Evolutionary conservation across 2,329 filamentous ascomycete species (phyloP), one percentile per base, ranked within the genome.

Genomic region (Scopulariopsis brevicaulis): DNA sequence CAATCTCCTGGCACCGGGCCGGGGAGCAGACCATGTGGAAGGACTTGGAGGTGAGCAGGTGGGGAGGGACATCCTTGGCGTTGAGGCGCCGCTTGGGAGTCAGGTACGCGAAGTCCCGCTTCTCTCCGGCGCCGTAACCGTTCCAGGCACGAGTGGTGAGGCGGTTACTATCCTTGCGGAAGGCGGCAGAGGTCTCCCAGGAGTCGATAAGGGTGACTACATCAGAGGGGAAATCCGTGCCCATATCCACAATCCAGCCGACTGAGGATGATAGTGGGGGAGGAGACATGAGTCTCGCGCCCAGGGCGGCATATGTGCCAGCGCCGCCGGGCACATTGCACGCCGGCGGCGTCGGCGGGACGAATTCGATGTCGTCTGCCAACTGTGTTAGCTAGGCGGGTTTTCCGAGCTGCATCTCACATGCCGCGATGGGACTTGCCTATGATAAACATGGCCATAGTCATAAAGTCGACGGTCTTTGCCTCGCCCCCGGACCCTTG

Each of bases 121-220:
- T 80, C 68, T 89, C 82, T 60, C 84, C 83, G 35, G 82, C 79
- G 43, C 86, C 83, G 68, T 97, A 97, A 55, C 89, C 89, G 69
- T 97, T 97, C 90, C 90, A 96, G 53, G 88, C 92, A 53, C 90
- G 83, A 0, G 94, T 99, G 2, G 93, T 97, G 55, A 89, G 76
- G 25, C 89, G 83, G 7, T 78, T 70, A 1, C 77, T 75, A 57
- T 88, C 84, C 54, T 82, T 73, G 57, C 91, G 82, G 62, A 94
- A 74, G 18, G 90, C 66, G 22, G 83, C 88, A 6, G 82, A 82
- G 1, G 92, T 96, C 18, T 84, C 73, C 92, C 94, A 96, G 51
- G 81, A 78, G 15, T 79, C 72, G 63, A 99, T 84, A 51, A 81
- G 76, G 2, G 77, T 67, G 54, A 80, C 79, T 56, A 96, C 76